Percentiles rank a stretch among this genome's conserved stretches.
These are phyloP conservation scores for Colletotrichum spaethianum DNA, from an alignment of 2,329 filamentous ascomycete species.

Conservation along the genomic window DNA sequence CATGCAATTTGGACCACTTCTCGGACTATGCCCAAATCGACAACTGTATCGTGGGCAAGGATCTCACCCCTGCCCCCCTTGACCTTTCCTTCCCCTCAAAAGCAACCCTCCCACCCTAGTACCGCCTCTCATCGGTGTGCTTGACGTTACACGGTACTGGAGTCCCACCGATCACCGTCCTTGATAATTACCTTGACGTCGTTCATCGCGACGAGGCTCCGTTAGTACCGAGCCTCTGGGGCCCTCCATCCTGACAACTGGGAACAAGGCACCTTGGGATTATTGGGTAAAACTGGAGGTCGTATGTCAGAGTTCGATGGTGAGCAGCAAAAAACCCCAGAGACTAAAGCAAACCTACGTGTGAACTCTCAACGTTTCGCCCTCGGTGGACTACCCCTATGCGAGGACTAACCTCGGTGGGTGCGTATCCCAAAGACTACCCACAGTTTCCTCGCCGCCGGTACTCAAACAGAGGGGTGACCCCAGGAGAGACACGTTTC, in stretches of 20 bases:
- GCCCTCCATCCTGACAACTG: slow-evolving; percentile 32
- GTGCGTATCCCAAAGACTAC: not conserved
- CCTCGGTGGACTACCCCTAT: slow-evolving; percentile 11
- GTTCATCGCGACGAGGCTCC: slow-evolving; percentile 34
- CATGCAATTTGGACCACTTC: slow-evolving; percentile 21
- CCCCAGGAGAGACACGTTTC: slow-evolving; percentile 35
- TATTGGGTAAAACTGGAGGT: slow-evolving; percentile 33
- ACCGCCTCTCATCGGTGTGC: slow-evolving; percentile 17
- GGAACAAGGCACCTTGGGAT: slow-evolving; percentile 28
- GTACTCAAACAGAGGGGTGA: slow-evolving; percentile 20
- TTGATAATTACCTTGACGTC: slow-evolving; percentile 40
- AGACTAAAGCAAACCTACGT: slow-evolving; percentile 9
- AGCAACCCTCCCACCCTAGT: not conserved
- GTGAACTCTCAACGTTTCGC: slow-evolving; percentile 34
- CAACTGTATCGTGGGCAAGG: slow-evolving; percentile 37
- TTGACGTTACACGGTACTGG: slow-evolving; percentile 29
- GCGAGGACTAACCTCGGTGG: slow-evolving; percentile 6
- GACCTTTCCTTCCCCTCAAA: slow-evolving; percentile 25
- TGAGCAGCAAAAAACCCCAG: slow-evolving; percentile 17
- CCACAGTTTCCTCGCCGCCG: slow-evolving; percentile 16
- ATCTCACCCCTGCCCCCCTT: slow-evolving; percentile 1
- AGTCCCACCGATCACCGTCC: slow-evolving; percentile 38
- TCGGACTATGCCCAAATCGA: slow-evolving; percentile 37
- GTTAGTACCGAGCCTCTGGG: slow-evolving; percentile 37
- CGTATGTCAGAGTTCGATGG: slow-evolving; percentile 11